These are phyloP conservation scores for Penicillium canariense DNA, from an alignment of 495 filamentous ascomycete genomes.

Conservation along the genomic window DNA sequence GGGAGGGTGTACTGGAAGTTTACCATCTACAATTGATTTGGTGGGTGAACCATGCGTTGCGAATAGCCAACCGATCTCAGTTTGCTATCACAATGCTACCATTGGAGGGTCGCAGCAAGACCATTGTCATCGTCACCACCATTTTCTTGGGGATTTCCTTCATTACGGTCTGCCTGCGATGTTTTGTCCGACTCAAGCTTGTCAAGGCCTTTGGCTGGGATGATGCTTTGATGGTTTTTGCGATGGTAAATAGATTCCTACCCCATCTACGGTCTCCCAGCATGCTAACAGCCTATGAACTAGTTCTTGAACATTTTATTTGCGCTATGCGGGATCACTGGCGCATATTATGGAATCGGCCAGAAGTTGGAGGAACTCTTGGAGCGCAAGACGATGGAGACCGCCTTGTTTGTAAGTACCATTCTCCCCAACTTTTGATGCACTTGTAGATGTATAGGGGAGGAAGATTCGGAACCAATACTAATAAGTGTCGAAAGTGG, in stretches of 20 bases:
- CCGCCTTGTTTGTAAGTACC: conserved; percentile 43
- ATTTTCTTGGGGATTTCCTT: conserved; percentile 40
- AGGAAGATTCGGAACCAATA: background rate
- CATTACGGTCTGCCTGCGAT: conserved; percentile 39
- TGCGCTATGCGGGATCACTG: conserved; percentile 39
- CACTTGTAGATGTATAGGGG: too few relatives aligned
- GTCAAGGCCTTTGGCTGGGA: conserved; percentile 47
- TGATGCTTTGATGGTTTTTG: conserved; percentile 42
- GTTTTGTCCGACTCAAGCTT: conserved; percentile 39
- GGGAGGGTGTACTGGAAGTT: conserved; percentile 2
- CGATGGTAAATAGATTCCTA: conserved; percentile 31
- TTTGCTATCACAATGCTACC: conserved; percentile 29
- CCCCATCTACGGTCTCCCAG: background rate
- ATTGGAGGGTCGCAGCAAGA: conserved; percentile 36
- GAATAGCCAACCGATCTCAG: conserved; percentile 6
- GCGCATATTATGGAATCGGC: conserved; percentile 37
- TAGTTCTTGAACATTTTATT: conserved; percentile 36
- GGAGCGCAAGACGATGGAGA: conserved; percentile 24
- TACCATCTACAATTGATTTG: conserved; percentile 1
- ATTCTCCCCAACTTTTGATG: background rate
- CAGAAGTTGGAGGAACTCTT: conserved; percentile 21
- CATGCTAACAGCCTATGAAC: background rate
- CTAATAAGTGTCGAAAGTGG: conserved; percentile 25
- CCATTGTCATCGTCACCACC: conserved; percentile 41
- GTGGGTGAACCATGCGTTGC: conserved; percentile 18